Base-by-base conservation (phyloP, 2,329 filamentous ascomycete species). In the Fusarium mangiferae region DNA sequence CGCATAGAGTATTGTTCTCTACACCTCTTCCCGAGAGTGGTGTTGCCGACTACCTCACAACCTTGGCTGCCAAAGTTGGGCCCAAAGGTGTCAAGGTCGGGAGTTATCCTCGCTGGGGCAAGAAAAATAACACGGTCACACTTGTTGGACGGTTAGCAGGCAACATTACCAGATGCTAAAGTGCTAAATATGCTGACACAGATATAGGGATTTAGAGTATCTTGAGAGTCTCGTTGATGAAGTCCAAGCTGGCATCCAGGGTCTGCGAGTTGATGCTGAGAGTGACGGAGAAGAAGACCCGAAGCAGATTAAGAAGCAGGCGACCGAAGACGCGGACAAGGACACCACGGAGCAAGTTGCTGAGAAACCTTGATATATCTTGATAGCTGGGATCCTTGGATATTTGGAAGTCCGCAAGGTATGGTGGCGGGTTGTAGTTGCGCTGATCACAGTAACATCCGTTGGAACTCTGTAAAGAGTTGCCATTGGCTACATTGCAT, bases 31-130 rank as follows among this genome's bases (percentile, higher is more conserved):
- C 93, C 2, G 96, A 99, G 86, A 98, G 95, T 82, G 89, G 89
- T 24, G 91, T 98, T 38, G 96, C 96, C 18, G 89, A 87, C 24
- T 98, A 94, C 80, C 85, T 99, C 78, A 96, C 94, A 2, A 89
- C 94, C 74, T 85, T 98, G 71, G 94, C 95, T 9, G 88, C 85
- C 35, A 90, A 90, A 81, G 93, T 95, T 28, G 92, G 91, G 80
- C 85, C 90, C 2, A 90, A 89, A 78, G 95, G 94, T 7, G 89
- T 98, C 78, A 98, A 98, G 84, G 94, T 98, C 22, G 96, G 96
- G 52, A 97, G 94, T 82, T 98, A 99, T 83, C 96, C 96, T 41
- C 87, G 94, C 62, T 98, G 95, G 95, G 94, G 93, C 10, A 96
- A 94, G 87, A 90, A 90, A 78, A 88, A 88, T 72, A 98, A 98